Evolutionary conservation across 352 stramenopile genomes (phyloP).

Genomic region (Globisporangium alternatum): DNA sequence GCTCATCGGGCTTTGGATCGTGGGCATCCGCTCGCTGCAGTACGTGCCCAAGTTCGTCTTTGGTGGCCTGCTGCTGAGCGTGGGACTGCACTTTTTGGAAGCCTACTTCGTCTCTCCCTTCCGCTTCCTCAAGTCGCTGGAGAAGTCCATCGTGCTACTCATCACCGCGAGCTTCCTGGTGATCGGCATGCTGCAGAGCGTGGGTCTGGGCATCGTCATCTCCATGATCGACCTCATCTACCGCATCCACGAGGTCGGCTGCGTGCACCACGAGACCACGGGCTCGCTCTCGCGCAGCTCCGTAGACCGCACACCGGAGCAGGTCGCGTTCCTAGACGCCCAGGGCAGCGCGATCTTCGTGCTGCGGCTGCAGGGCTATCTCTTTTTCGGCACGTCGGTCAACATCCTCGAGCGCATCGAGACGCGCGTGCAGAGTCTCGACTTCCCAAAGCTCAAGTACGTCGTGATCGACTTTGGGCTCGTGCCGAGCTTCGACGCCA

Average conservation of each 20-base stretch:
- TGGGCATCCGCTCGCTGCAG: conserved; percentile 63
- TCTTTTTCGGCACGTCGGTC: conserved; percentile 83
- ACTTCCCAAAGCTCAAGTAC: conserved; percentile 56
- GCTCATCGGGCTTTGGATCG: conserved; percentile 54
- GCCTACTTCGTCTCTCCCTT: conserved; percentile 74
- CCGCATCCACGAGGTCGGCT: conserved; percentile 75
- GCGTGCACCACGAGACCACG: conserved; percentile 73
- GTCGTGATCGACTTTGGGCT: conserved; percentile 81
- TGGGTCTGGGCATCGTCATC: conserved; percentile 72
- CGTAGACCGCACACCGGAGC: conserved; percentile 63
- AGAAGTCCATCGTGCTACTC: conserved; percentile 57
- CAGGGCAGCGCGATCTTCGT: conserved; percentile 67
- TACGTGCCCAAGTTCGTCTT: conserved; percentile 85
- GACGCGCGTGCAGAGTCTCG: conserved; percentile 55
- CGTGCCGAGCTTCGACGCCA: conserved; percentile 74
- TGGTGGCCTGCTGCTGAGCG: conserved; percentile 66
- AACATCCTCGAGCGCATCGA: conserved; percentile 77
- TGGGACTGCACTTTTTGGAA: conserved; percentile 76
- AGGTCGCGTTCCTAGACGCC: conserved; percentile 47
- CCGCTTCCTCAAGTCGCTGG: conserved; percentile 66
- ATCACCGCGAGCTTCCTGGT: conserved; percentile 72
- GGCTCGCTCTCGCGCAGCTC: conserved; percentile 59
- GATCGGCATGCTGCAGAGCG: conserved; percentile 70
- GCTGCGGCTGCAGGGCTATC: conserved; percentile 69
- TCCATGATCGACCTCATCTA: conserved; percentile 81